These are phyloP conservation scores for Sabuloglossum arenarium DNA, from an alignment of 495 filamentous ascomycete genomes.

Conservation along the genomic window DNA sequence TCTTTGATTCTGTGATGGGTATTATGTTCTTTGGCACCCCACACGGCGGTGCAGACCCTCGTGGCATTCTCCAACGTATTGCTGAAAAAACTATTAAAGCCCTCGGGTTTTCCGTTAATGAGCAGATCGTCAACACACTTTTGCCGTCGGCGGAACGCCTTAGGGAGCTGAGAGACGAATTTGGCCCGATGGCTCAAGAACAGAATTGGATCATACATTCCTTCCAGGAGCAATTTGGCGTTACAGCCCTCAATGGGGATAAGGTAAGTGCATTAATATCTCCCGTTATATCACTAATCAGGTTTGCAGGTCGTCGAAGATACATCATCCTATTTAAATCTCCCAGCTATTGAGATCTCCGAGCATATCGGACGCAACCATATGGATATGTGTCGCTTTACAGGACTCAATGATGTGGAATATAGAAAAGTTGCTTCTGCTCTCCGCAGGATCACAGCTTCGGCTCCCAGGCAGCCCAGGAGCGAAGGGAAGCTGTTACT, in stretches of 20 bases:
- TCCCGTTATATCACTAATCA: background rate
- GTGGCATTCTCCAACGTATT: slow-evolving; percentile 8
- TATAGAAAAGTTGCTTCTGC: slow-evolving; percentile 14
- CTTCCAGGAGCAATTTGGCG: slow-evolving; percentile 17
- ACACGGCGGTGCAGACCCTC: slow-evolving; percentile 17
- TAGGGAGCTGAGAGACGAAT: slow-evolving; percentile 15
- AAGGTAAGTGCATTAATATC: slow-evolving; percentile 11
- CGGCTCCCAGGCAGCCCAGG: background rate
- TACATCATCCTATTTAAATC: slow-evolving; percentile 15
- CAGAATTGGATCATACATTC: slow-evolving; percentile 17
- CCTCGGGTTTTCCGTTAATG: slow-evolving; percentile 11
- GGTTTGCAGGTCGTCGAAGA: slow-evolving; percentile 19
- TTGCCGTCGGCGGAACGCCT: slow-evolving; percentile 16
- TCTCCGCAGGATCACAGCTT: slow-evolving; percentile 4
- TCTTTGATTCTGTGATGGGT: slow-evolving; percentile 18
- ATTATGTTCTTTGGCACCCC: slow-evolving; percentile 24
- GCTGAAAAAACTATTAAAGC: slow-evolving; percentile 8
- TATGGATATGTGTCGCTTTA: slow-evolving; percentile 23
- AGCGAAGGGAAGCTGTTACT: background rate
- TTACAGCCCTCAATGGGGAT: slow-evolving; percentile 7
- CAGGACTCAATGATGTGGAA: slow-evolving; percentile 14
- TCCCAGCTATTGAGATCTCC: slow-evolving; percentile 9
- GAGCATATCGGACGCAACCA: slow-evolving; percentile 18
- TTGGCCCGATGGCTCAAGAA: slow-evolving; percentile 11
- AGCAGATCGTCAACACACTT: slow-evolving; percentile 12